Conservation (phyloP, 1,284 basidiomycete genomes). For the Ustilago xerochloae region DNA sequence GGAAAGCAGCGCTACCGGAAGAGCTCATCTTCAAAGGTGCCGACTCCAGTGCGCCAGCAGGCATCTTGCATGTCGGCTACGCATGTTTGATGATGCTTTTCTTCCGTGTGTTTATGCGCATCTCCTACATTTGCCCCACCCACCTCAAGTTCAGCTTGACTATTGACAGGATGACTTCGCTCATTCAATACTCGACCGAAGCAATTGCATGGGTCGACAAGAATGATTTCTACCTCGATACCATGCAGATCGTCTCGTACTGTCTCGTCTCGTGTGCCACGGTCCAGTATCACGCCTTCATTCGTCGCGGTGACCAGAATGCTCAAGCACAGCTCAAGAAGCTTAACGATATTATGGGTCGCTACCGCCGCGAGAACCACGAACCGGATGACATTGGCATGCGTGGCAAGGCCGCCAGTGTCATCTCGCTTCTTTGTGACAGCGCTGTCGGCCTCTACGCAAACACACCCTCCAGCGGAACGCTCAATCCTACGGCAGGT, state of each 20-base stretch:
- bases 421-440: conserved; percentile 89
- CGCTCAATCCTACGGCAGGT: conserved; percentile 71
- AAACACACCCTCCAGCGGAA: conserved; percentile 58
- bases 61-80: conserved; percentile 58
- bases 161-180: conserved; percentile 61
- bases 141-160: conserved; percentile 63
- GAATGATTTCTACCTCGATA: conserved; percentile 62
- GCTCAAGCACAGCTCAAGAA: conserved; percentile 47
- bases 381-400: conserved; percentile 73
- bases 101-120: conserved; percentile 65
- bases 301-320: conserved; percentile 55
- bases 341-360: conserved; percentile 39
- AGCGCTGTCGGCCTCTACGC: conserved; percentile 66
- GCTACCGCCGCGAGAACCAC: conserved; percentile 55
- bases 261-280: conserved; percentile 64
- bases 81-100: conserved; percentile 62
- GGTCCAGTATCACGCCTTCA: conserved; percentile 61
- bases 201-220: conserved; percentile 60
- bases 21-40: conserved; percentile 53
- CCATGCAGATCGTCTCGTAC: conserved; percentile 60
- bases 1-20: conserved; percentile 54
- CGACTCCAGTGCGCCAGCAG: conserved; percentile 49
- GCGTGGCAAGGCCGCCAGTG: conserved; percentile 87
- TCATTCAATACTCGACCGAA: conserved; percentile 55
- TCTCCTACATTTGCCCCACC: conserved; percentile 63